phyloP scores from a whole-genome alignment of 108 stramenopile species.

The Cylindrotheca fusiformis region DNA sequence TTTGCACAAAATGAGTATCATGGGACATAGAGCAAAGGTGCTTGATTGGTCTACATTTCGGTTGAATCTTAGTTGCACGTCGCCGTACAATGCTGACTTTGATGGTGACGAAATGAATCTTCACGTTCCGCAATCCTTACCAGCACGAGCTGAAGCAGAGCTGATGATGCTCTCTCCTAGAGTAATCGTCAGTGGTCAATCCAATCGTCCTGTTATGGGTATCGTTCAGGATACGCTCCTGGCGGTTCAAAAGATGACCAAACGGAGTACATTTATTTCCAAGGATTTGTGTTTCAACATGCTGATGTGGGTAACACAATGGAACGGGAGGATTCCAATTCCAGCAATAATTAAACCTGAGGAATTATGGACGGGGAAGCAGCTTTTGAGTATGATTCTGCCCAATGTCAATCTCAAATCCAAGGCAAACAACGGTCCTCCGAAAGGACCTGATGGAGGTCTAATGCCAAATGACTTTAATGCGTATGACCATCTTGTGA shows the following conservation, averaged over 20 bases:
- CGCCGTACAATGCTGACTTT: constrained; percentile 99
- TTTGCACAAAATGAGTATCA: constrained; percentile 99
- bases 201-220: constrained; percentile 99
- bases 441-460: constrained; percentile 54
- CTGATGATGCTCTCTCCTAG: constrained; percentile 96
- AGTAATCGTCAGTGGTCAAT: constrained; percentile 96
- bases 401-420: constrained; percentile 91
- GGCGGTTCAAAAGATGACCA: constrained; percentile 95
- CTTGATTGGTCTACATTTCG: constrained; percentile 99
- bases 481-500: constrained; percentile 86
- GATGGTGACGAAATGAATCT: constrained; percentile 99
- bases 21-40: constrained; percentile 97
- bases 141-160: constrained; percentile 95
- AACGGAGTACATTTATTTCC: constrained; percentile 92
- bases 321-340: constrained; percentile 92
- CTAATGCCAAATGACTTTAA: constrained; percentile 83
- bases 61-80: constrained; percentile 96
- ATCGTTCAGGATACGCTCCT: constrained; percentile 97
- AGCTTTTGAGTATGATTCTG: constrained; percentile 88
- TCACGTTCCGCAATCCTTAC: constrained; percentile 94
- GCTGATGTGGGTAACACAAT: constrained; percentile 93
- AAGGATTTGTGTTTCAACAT: constrained; percentile 94
- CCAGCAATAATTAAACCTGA: constrained; percentile 95
- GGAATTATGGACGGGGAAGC: constrained; percentile 99
- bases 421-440: constrained; percentile 84